These are phyloP conservation scores for Diaporthe amygdali DNA, from an alignment of 2,329 filamentous ascomycete genomes.

Conservation along the genomic window DNA sequence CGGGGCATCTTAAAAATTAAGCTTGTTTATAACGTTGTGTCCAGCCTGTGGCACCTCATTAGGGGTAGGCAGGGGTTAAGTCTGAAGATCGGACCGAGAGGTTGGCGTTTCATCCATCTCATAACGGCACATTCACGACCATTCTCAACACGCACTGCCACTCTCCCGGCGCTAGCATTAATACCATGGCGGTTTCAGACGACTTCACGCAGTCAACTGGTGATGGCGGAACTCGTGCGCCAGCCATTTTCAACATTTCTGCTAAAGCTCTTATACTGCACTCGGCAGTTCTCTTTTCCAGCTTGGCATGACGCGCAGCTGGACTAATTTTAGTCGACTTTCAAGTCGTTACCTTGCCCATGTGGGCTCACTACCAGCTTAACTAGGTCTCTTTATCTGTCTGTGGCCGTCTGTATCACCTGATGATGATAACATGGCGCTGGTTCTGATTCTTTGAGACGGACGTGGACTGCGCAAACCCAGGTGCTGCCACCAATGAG, in stretches of 20 bases:
- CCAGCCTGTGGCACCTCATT: not conserved
- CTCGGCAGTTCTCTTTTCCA: not conserved
- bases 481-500: not conserved
- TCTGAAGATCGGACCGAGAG: conserved; percentile 17
- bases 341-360: not conserved
- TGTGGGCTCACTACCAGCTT: too few relatives aligned
- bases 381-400: too few relatives aligned
- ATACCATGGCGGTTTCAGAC: conserved; percentile 3
- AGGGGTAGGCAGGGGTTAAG: not conserved
- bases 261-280: not conserved
- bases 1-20: conserved; percentile 7
- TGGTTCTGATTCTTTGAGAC: not conserved
- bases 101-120: conserved; percentile 8
- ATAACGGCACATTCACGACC: not conserved
- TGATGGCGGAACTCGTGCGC: not conserved
- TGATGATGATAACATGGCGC: not conserved
- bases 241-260: not conserved
- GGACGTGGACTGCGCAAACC: not conserved
- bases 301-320: not conserved
- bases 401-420: too few relatives aligned
- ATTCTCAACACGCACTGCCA: not conserved
- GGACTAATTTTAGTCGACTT: not conserved
- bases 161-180: not conserved
- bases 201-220: not conserved
- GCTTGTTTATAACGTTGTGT: not conserved